These are phyloP conservation scores for Lenwebbia sp. DNA, from an alignment of 345 rosid genomes.

Conservation along the genomic window DNA sequence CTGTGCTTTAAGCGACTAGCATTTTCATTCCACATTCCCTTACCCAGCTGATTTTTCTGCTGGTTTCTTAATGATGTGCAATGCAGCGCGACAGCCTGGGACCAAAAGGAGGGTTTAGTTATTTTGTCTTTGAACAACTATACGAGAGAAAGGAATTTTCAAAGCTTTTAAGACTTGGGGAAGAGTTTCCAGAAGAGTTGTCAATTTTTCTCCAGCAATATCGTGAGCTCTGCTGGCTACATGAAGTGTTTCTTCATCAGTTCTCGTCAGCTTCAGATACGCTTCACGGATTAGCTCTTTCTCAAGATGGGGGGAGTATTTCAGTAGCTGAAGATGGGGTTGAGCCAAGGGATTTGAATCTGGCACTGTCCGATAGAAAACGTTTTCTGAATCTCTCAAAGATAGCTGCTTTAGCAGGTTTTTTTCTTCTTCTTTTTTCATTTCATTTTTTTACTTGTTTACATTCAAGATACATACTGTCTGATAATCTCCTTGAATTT, in stretches of 20 bases:
- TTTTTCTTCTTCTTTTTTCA: neutral
- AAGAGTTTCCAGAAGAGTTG: conserved; percentile 82
- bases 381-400: conserved; percentile 74
- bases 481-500: neutral
- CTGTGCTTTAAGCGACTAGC: neutral
- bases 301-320: conserved; percentile 38
- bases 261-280: conserved; percentile 82
- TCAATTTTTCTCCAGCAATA: conserved; percentile 59
- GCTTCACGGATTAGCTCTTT: conserved; percentile 71
- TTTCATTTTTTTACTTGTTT: neutral
- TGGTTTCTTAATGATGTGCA: neutral
- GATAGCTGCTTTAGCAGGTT: conserved; percentile 83
- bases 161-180: conserved; percentile 84
- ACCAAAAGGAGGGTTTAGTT: conserved; percentile 87
- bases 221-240: conserved; percentile 71
- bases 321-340: conserved; percentile 33
- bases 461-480: neutral
- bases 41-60: neutral
- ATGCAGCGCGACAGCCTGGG: conserved; percentile 84
- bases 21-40: neutral
- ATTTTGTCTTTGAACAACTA: conserved; percentile 75
- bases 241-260: conserved; percentile 74
- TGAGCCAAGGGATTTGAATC: conserved; percentile 13
- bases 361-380: conserved; percentile 59
- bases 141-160: conserved; percentile 56